These are phyloP conservation scores for Colletotrichum falcatum DNA, from an alignment of 2,329 filamentous ascomycete genomes.

Conservation along the genomic window DNA sequence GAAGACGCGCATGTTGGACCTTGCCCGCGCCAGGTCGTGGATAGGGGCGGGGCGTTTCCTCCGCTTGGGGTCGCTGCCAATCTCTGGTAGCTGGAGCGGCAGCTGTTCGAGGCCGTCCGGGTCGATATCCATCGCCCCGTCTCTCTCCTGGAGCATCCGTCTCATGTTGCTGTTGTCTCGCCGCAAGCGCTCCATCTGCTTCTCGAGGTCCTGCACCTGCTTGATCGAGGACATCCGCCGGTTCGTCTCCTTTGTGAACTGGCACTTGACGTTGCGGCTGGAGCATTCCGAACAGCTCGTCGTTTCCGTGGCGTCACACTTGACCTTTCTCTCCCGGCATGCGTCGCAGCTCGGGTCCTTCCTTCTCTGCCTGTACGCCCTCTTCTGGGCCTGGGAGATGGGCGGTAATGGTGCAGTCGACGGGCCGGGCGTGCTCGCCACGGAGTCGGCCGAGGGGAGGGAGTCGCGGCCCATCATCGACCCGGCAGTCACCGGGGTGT, in stretches of 20 bases:
- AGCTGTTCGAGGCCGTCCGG: slow-evolving; percentile 61
- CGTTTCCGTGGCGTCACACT: slow-evolving; percentile 96
- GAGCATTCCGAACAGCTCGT: slow-evolving; percentile 97
- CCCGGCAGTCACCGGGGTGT: slow-evolving; percentile 62
- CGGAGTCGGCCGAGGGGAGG: slow-evolving; percentile 69
- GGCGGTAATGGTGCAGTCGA: slow-evolving; percentile 52
- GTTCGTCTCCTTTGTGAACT: slow-evolving; percentile 99
- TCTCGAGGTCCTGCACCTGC: slow-evolving; percentile 97
- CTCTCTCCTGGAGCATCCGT: slow-evolving; percentile 68
- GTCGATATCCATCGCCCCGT: slow-evolving; percentile 63
- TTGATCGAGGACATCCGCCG: slow-evolving; percentile 99
- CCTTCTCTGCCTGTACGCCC: slow-evolving; percentile 92
- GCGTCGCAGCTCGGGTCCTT: slow-evolving; percentile 99
- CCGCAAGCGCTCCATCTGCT: slow-evolving; percentile 83
- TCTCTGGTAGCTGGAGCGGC: slow-evolving; percentile 70
- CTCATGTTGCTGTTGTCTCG: slow-evolving; percentile 83
- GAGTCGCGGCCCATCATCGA: slow-evolving; percentile 70
- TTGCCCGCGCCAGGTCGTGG: slow-evolving; percentile 78
- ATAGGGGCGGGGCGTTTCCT: slow-evolving; percentile 70
- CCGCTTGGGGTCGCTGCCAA: slow-evolving; percentile 74
- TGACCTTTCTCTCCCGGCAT: slow-evolving; percentile 86
- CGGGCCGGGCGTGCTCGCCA: slow-evolving; percentile 65
- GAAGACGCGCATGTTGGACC: slow-evolving; percentile 78
- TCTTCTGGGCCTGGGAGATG: slow-evolving; percentile 78
- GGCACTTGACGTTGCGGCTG: slow-evolving; percentile 95